phyloP scores from a whole-genome alignment of 2,329 filamentous ascomycete species.

The Hypoxylon sp. region DNA sequence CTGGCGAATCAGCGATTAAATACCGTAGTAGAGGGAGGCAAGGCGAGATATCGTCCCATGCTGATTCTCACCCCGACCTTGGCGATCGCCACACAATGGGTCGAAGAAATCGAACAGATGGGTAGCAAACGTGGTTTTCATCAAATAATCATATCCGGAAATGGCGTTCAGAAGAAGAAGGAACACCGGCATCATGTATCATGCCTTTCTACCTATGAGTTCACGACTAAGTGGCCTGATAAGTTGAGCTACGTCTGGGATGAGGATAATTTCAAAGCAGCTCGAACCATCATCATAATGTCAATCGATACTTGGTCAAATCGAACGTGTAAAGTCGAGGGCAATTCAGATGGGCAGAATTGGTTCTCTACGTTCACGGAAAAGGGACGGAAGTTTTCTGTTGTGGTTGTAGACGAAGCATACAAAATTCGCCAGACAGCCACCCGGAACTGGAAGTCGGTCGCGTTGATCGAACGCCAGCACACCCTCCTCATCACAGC shows the following conservation, averaged over 20 bases:
- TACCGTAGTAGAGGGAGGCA: constrained; percentile 8
- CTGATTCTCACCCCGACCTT: constrained; percentile 39
- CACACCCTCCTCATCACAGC: constrained; percentile 45
- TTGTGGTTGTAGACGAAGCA: constrained; percentile 45
- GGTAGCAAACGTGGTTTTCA: constrained; percentile 10
- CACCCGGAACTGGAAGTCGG: constrained; percentile 40
- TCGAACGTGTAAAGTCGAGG: constrained; percentile 25
- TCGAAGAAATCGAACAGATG: constrained; percentile 36
- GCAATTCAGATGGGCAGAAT: not conserved
- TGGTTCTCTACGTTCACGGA: constrained; percentile 36
- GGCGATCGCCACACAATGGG: constrained; percentile 42
- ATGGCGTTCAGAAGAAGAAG: not conserved
- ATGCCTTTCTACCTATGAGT: constrained; percentile 14
- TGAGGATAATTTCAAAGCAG: constrained; percentile 22
- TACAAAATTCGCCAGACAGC: constrained; percentile 41
- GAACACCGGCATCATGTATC: constrained; percentile 4
- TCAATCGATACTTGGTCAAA: constrained; percentile 41
- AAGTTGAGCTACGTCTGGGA: constrained; percentile 40
- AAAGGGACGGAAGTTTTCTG: constrained; percentile 36
- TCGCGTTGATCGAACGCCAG: constrained; percentile 37
- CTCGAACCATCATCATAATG: constrained; percentile 38
- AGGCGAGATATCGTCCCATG: constrained; percentile 34
- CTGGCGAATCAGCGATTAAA: constrained; percentile 38
- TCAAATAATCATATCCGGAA: constrained; percentile 14
- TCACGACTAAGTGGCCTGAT: constrained; percentile 30